A percentile compares a stretch with the other conserved stretches of the same genome.
phyloP scores from a whole-genome alignment of 78 protist species.

The Speleostelium caveatum region DNA sequence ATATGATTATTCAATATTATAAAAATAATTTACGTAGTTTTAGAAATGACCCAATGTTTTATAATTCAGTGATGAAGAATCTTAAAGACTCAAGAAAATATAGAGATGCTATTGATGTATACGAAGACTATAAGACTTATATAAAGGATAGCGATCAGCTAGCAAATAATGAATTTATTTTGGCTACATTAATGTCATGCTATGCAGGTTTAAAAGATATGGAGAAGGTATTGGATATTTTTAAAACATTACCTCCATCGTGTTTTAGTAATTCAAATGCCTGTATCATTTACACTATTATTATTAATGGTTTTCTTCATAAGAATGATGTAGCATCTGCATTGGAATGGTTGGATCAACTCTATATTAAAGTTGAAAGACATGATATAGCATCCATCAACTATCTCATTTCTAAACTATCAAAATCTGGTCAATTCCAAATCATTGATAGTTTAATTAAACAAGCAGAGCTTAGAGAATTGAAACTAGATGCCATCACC shows the following conservation, averaged over 20 bases:
- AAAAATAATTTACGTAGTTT: background rate
- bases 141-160: background rate
- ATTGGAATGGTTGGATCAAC: background rate
- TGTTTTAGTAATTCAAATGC: background rate
- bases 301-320: background rate
- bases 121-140: background rate
- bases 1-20: no score
- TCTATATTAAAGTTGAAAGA: background rate
- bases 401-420: background rate
- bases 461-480: background rate
- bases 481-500: background rate
- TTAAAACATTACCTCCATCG: background rate
- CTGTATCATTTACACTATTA: background rate
- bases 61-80: background rate
- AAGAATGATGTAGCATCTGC: background rate
- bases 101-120: background rate
- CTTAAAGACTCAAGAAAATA: background rate
- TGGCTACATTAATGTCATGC: background rate
- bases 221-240: background rate
- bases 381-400: background rate
- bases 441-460: background rate
- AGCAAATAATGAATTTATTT: background rate
- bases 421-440: conserved; percentile 1
- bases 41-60: background rate
- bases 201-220: background rate